phyloP scores from a whole-genome alignment of 1,139 yeast genomes.

The Maudiozyma humilis region DNA sequence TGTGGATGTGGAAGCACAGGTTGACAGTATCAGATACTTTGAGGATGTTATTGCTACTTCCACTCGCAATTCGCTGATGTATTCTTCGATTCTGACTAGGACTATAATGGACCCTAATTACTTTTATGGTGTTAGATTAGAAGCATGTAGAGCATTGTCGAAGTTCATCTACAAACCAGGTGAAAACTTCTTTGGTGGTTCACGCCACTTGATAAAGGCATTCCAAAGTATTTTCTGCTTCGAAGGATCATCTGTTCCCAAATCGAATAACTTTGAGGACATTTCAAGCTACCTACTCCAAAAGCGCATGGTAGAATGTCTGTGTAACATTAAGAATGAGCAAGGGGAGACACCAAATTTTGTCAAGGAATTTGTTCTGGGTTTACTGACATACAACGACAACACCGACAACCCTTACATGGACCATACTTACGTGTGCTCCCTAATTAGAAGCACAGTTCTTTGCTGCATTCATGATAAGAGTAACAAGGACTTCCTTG shows the following conservation, averaged over 20 bases:
- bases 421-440: constrained; percentile 61
- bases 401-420: constrained; percentile 71
- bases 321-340: constrained; percentile 53
- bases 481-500: constrained; percentile 33
- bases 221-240: constrained; percentile 69
- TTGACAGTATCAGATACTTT: constrained; percentile 72
- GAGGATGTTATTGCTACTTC: constrained; percentile 37
- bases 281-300: constrained; percentile 60
- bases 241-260: constrained; percentile 55
- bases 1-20: constrained; percentile 92
- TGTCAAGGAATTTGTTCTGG: constrained; percentile 56
- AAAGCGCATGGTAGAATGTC: constrained; percentile 55
- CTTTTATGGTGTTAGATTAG: constrained; percentile 80
- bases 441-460: constrained; percentile 51
- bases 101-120: constrained; percentile 80
- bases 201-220: constrained; percentile 61
- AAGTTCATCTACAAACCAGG: constrained; percentile 51
- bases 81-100: constrained; percentile 71
- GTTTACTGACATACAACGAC: constrained; percentile 74
- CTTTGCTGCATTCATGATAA: constrained; percentile 34
- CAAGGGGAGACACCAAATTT: constrained; percentile 61
- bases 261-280: constrained; percentile 72
- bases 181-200: constrained; percentile 53
- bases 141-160: constrained; percentile 78
- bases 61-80: constrained; percentile 48